Base-by-base conservation (phyloP, 148 eudicot species). In the Rhododendron griersonianum region DNA sequence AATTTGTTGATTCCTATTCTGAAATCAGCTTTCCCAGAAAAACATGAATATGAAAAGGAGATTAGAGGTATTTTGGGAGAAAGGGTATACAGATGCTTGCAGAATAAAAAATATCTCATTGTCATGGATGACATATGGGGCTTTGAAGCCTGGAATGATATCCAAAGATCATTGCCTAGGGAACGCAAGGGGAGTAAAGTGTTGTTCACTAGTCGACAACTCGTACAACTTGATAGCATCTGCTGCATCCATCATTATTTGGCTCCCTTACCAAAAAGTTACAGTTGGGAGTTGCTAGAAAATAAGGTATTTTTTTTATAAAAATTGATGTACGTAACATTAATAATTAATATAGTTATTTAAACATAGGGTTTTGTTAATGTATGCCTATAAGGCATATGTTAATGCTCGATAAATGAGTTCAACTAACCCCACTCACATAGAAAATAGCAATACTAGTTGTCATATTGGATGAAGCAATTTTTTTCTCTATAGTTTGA, bases 111-210 rank as follows among this genome's bases (percentile, higher is more conserved):
- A 18, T 57, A 57, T 57, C n/a, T 57, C 8, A 18, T 57, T 57
- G 63, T 57, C 23, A 16, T 57, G 63, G 63, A 57, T 57, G 23
- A 57, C 63, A 57, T 57, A 1, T 57, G 63, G 63, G 7, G 63
- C 0, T 0, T 18, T 57, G 63, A 57, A 57, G 63, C 63, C 0
- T 57, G 63, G 63, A 18, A 57, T 57, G 23, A 57, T 53, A 69
- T 91, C 7, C 79, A 55, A 73, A 37, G 30, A 21, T 89, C 86
- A 33, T 86, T 92, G 19, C 94, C 94, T 0, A 84, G 76, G 37
- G 65, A 80, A 16, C 48, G 79, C 11, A 80, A 57, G 11, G 57
- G 85, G 7, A 87, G 92, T 25, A 86, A 89, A 45, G 82, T 92
- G 7, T 14, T 92, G 73, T 45, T 90, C 21, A 57, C 63, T 16